These are phyloP conservation scores for Penicillium sp. DNA, from an alignment of 2,329 filamentous ascomycete genomes.

Conservation along the genomic window DNA sequence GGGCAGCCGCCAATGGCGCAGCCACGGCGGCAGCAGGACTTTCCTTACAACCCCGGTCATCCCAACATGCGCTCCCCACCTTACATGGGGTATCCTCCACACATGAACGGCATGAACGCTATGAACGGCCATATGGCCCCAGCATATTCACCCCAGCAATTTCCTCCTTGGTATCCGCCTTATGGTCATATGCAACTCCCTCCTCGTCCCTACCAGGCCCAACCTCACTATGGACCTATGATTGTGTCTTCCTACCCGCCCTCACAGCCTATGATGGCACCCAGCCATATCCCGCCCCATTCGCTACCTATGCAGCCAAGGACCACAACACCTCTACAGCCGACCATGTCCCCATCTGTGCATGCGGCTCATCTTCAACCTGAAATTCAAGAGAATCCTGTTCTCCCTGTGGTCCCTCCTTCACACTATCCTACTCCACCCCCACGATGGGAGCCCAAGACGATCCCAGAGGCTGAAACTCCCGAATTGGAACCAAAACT, in stretches of 20 bases:
- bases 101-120: slow-evolving; percentile 52
- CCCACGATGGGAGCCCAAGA: slow-evolving; percentile 29
- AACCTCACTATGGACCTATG: slow-evolving; percentile 46
- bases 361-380: slow-evolving; percentile 31
- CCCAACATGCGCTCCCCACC: slow-evolving; percentile 62
- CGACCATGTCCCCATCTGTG: slow-evolving; percentile 41
- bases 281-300: slow-evolving; percentile 41
- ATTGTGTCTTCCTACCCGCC: slow-evolving; percentile 51
- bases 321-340: slow-evolving; percentile 42
- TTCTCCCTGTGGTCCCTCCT: slow-evolving; percentile 26
- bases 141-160: slow-evolving; percentile 50
- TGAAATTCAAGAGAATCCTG: slow-evolving; percentile 34
- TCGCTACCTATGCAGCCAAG: slow-evolving; percentile 42
- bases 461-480: slow-evolving; percentile 18
- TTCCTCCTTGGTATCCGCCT: slow-evolving; percentile 51
- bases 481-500: slow-evolving; percentile 20
- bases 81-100: slow-evolving; percentile 63
- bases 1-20: slow-evolving; percentile 56
- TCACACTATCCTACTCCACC: slow-evolving; percentile 40
- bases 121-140: slow-evolving; percentile 55
- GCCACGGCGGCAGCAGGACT: slow-evolving; percentile 52
- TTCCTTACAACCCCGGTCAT: slow-evolving; percentile 47
- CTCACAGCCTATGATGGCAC: slow-evolving; percentile 45
- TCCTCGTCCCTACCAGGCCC: slow-evolving; percentile 41
- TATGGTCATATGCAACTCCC: slow-evolving; percentile 46